Percentiles rank a stretch among this genome's conserved stretches.
Conservation (phyloP, 176 grass and related monocot species). For the Oryza nivara region DNA sequence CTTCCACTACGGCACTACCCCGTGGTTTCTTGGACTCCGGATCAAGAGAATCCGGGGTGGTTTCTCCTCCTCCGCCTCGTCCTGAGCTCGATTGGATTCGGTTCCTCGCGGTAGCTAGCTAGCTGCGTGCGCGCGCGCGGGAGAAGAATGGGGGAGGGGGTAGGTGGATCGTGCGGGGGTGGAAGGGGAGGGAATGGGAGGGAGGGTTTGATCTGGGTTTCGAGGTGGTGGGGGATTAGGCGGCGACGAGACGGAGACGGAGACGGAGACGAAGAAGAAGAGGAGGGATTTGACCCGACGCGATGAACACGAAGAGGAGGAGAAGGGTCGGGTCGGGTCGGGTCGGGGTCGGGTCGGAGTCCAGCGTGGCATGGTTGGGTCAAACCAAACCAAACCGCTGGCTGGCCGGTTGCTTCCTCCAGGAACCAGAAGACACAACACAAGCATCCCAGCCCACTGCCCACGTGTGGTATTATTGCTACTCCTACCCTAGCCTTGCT, state of each 20-base stretch:
- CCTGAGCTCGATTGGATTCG: neutral
- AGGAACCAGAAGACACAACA: neutral
- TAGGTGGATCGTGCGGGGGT: neutral
- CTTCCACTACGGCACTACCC: too few relatives aligned
- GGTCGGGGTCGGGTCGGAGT: conserved; percentile 1
- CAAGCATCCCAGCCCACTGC: neutral
- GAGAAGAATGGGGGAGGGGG: neutral
- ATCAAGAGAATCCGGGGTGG: conserved; percentile 19
- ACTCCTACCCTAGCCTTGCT: neutral
- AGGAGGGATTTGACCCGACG: conserved; percentile 48
- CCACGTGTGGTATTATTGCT: neutral
- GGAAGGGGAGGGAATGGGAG: neutral
- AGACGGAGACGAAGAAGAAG: neutral
- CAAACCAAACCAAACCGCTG: neutral
- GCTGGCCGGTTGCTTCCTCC: neutral
- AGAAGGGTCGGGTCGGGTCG: conserved; percentile 1
- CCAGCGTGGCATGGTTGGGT: conserved; percentile 26
- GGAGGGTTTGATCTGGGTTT: conserved; percentile 41
- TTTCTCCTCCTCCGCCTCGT: too few relatives aligned
- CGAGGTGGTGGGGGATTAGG: conserved; percentile 22
- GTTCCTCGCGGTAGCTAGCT: neutral
- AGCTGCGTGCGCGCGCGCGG: neutral
- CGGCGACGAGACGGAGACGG: neutral
- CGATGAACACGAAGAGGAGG: conserved; percentile 2
- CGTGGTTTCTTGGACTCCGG: neutral